A percentile compares a stretch with the other conserved stretches of the same genome.
Evolutionary conservation across 352 stramenopile genomes (phyloP).

Genomic region (Stephanocyclus meneghinianus): DNA sequence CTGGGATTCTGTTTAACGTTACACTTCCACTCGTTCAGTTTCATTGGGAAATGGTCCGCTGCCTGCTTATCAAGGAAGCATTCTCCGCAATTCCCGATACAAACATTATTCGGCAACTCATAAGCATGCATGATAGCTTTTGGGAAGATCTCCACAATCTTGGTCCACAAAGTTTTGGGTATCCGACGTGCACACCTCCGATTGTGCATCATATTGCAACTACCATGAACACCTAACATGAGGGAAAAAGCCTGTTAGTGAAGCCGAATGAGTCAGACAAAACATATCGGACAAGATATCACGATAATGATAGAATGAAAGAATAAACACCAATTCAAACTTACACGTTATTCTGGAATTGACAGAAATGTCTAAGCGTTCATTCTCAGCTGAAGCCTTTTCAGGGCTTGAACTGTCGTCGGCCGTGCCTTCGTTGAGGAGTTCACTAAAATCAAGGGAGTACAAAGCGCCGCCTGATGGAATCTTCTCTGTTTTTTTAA

Average conservation of each 20-base stretch:
- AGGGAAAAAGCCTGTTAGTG: neutral
- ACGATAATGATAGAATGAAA: neutral
- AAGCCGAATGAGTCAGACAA: neutral
- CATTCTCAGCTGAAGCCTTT: neutral
- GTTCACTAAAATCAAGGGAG: slow-evolving; percentile 31
- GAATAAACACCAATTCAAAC: slow-evolving; percentile 5
- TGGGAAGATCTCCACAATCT: slow-evolving; percentile 66
- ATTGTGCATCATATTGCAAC: slow-evolving; percentile 55
- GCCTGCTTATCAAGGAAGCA: slow-evolving; percentile 44
- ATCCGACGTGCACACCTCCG: slow-evolving; percentile 55
- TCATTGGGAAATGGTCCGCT: slow-evolving; percentile 41
- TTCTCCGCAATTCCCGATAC: slow-evolving; percentile 41
- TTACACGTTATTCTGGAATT: slow-evolving; percentile 63
- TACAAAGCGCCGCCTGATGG: slow-evolving; percentile 29
- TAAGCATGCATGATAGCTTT: slow-evolving; percentile 53
- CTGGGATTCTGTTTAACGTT: slow-evolving; percentile 13
- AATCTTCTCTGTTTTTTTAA: slow-evolving; percentile 14
- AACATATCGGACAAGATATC: neutral
- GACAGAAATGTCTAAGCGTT: slow-evolving; percentile 34
- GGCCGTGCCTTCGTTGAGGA: neutral
- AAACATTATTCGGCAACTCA: slow-evolving; percentile 30
- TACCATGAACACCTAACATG: slow-evolving; percentile 55
- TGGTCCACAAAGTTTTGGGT: slow-evolving; percentile 51
- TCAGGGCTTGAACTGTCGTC: neutral
- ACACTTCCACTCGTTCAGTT: slow-evolving; percentile 47